Conservation (phyloP, 2,329 filamentous ascomycete genomes). For the Gaeumannomyces tritici region DNA sequence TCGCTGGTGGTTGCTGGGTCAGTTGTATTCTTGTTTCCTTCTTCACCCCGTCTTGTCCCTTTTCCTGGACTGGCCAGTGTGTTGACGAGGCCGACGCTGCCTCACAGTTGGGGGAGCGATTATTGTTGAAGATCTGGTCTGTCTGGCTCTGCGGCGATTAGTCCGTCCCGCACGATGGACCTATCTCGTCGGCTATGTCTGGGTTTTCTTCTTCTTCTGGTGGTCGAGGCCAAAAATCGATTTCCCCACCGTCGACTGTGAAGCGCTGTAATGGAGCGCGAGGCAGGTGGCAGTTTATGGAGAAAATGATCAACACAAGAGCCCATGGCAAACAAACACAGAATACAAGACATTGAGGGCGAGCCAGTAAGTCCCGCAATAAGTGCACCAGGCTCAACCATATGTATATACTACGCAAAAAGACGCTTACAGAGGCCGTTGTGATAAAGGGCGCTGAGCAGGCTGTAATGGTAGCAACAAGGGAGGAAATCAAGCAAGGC, state of each 20-base stretch:
- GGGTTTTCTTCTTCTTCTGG: not conserved
- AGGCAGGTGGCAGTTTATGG: not conserved
- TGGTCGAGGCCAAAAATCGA: not conserved
- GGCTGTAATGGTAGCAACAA: not conserved
- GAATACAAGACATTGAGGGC: not conserved
- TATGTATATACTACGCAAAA: not conserved
- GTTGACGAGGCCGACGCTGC: too few species aligned
- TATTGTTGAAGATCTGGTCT: not conserved
- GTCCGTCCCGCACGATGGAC: not conserved
- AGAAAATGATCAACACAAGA: not conserved
- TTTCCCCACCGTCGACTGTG: not conserved
- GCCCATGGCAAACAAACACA: too few species aligned
- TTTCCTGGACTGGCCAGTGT: too few species aligned
- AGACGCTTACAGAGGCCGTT: not conserved
- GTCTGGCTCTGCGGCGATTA: not conserved
- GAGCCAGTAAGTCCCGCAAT: not conserved
- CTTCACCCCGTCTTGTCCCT: too few species aligned
- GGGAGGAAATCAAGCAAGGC: not conserved
- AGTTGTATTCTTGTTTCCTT: too few species aligned
- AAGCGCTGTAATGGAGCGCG: not conserved
- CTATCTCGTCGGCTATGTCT: not conserved
- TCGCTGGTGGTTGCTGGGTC: too few species aligned
- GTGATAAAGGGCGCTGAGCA: not conserved
- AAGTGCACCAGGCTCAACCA: not conserved
- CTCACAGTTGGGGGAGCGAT: not conserved